Percentiles rank a stretch among this genome's conserved stretches.
phyloP scores from a whole-genome alignment of 805 yeast species.

The Yamadazyma sp. region DNA sequence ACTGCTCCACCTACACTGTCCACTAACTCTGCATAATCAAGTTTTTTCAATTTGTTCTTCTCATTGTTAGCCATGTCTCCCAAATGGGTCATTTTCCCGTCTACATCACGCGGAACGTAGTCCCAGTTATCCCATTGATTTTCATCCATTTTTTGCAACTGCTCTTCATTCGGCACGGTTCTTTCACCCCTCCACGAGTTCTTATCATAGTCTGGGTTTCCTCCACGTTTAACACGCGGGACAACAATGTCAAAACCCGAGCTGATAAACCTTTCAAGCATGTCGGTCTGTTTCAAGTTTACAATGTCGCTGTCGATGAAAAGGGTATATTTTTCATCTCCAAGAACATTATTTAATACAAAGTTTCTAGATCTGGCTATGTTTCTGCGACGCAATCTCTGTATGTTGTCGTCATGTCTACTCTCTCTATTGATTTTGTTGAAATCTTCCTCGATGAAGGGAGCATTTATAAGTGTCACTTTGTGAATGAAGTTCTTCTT shows the following conservation, averaged over 20 bases:
- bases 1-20: conserved; percentile 58
- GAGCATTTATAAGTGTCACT: conserved; percentile 33
- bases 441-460: conserved; percentile 29
- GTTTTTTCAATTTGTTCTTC: neutral
- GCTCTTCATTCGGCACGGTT: conserved; percentile 29
- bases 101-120: conserved; percentile 35
- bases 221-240: conserved; percentile 32
- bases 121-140: conserved; percentile 31
- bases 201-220: conserved; percentile 33
- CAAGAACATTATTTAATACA: conserved; percentile 27
- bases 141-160: conserved; percentile 26
- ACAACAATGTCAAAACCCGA: conserved; percentile 36
- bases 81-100: conserved; percentile 30
- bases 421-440: conserved; percentile 19
- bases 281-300: conserved; percentile 23
- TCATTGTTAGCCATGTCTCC: conserved; percentile 3
- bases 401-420: conserved; percentile 29
- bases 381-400: conserved; percentile 33
- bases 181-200: conserved; percentile 44
- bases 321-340: conserved; percentile 31
- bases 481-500: conserved; percentile 12
- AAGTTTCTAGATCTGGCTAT: conserved; percentile 41
- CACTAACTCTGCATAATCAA: conserved; percentile 22
- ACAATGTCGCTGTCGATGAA: conserved; percentile 40
- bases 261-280: conserved; percentile 25